Percentiles rank a stretch among this genome's conserved stretches.
Evolutionary conservation across 495 filamentous ascomycete genomes (phyloP).

Genomic region (Xylaria intraflava): DNA sequence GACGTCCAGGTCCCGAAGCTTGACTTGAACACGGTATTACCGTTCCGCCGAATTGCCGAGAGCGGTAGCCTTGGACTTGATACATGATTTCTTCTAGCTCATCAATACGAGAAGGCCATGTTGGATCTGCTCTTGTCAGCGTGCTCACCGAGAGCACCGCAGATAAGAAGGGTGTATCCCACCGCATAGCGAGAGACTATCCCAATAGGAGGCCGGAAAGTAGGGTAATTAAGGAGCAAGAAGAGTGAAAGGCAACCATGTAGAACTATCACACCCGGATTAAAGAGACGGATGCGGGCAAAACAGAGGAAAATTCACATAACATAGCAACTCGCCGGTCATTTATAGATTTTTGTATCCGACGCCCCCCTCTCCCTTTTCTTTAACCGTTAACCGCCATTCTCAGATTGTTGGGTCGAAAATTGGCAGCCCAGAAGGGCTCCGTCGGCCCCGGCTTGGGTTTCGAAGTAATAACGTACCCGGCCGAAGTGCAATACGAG

Average conservation of each 20-base stretch:
- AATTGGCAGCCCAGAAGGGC: not conserved
- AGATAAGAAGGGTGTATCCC: conserved; percentile 9
- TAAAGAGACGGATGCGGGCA: not conserved
- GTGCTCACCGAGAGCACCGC: conserved; percentile 11
- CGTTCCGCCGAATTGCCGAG: conserved; percentile 46
- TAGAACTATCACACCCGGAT: not conserved
- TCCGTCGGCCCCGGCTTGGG: not conserved
- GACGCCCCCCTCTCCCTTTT: not conserved
- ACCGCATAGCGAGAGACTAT: conserved; percentile 9
- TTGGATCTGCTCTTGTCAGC: conserved; percentile 38
- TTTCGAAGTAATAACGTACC: not conserved
- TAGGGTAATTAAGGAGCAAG: conserved; percentile 4
- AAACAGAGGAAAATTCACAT: not conserved
- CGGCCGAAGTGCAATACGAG: conserved; percentile 6
- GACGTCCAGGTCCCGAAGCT: conserved; percentile 46
- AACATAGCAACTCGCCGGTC: not conserved
- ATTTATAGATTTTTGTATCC: not conserved
- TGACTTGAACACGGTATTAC: conserved; percentile 54
- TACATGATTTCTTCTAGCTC: conserved; percentile 60
- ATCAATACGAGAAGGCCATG: conserved; percentile 54
- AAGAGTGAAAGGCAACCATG: conserved; percentile 1
- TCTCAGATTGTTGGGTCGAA: not conserved
- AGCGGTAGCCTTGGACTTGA: conserved; percentile 47
- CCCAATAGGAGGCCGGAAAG: not conserved
- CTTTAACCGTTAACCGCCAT: not conserved